Percentiles rank a stretch among this genome's conserved stretches.
Evolutionary conservation across 2,329 filamentous ascomycete genomes (phyloP).

Genomic region (Phialocephala sp.): DNA sequence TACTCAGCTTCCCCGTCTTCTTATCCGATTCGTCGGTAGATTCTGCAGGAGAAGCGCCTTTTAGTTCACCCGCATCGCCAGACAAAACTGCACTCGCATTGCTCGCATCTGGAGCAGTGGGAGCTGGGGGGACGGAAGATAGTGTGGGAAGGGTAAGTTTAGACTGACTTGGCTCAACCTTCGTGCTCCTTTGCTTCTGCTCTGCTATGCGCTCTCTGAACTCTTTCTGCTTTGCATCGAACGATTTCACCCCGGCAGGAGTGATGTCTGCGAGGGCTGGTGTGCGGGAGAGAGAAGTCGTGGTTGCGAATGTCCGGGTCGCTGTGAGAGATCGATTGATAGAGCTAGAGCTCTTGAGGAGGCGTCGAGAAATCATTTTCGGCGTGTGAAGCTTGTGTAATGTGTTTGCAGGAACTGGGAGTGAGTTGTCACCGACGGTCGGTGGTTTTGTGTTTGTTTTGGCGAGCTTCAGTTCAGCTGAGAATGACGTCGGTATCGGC

Average conservation of each 20-base stretch:
- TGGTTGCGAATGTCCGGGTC: slow-evolving; percentile 59
- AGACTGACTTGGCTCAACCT: slow-evolving; percentile 77
- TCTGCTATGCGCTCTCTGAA: slow-evolving; percentile 84
- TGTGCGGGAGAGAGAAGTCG: slow-evolving; percentile 60
- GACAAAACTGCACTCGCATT: slow-evolving; percentile 46
- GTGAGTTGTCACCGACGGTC: not conserved
- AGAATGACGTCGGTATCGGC: slow-evolving; percentile 11
- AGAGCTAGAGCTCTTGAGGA: slow-evolving; percentile 36
- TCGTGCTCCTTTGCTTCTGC: slow-evolving; percentile 70
- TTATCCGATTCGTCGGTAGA: slow-evolving; percentile 63
- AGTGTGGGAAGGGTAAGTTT: slow-evolving; percentile 47
- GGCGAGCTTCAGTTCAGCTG: slow-evolving; percentile 4
- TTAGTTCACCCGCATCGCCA: slow-evolving; percentile 63
- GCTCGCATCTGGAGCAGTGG: slow-evolving; percentile 52
- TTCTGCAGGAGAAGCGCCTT: slow-evolving; percentile 62
- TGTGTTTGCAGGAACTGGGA: slow-evolving; percentile 2
- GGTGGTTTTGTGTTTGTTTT: slow-evolving; percentile 9
- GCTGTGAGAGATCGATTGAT: slow-evolving; percentile 44
- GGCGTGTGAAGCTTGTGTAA: slow-evolving; percentile 30
- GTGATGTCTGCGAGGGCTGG: slow-evolving; percentile 90
- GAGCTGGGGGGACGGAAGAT: slow-evolving; percentile 49
- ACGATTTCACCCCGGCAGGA: slow-evolving; percentile 72
- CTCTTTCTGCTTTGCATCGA: slow-evolving; percentile 82
- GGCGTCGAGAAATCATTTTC: slow-evolving; percentile 43
- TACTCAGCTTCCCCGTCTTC: slow-evolving; percentile 72